Conservation (phyloP, 129 eudicot species). For the Kitagawia praeruptora region DNA sequence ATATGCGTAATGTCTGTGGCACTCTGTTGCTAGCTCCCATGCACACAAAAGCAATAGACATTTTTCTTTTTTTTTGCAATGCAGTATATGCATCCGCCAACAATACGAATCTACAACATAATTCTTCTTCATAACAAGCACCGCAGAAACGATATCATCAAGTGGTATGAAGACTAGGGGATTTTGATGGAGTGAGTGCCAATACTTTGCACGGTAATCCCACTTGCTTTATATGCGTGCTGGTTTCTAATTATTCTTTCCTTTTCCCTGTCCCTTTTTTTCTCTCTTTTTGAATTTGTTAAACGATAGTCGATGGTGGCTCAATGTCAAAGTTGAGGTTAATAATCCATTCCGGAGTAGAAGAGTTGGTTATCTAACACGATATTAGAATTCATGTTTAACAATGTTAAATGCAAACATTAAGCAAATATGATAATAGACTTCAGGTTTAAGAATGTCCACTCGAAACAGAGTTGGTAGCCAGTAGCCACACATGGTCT, state of each 20-base stretch:
- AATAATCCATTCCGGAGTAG: too few relatives aligned
- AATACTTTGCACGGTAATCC: background rate
- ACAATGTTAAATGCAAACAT: too few relatives aligned
- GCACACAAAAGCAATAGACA: too few relatives aligned
- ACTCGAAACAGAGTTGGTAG: background rate
- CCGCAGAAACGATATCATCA: background rate
- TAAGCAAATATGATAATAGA: too few relatives aligned
- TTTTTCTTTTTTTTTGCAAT: too few relatives aligned
- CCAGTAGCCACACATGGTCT: too few relatives aligned
- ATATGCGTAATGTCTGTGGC: too few relatives aligned
- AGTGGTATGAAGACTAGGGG: background rate
- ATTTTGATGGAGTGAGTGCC: background rate
- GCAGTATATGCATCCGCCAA: too few relatives aligned
- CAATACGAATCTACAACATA: background rate
- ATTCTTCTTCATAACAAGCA: background rate
- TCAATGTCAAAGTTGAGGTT: background rate
- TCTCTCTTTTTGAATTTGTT: background rate
- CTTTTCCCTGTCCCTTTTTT: background rate
- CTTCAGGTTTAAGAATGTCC: background rate
- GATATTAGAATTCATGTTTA: too few relatives aligned
- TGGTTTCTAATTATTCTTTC: background rate
- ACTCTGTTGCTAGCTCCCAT: too few relatives aligned
- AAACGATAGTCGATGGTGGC: background rate
- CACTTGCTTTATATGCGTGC: conserved; percentile 6
- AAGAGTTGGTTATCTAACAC: background rate